Evolutionary conservation across 805 yeast genomes (phyloP).

Genomic region (Allodekkera sacchari): DNA sequence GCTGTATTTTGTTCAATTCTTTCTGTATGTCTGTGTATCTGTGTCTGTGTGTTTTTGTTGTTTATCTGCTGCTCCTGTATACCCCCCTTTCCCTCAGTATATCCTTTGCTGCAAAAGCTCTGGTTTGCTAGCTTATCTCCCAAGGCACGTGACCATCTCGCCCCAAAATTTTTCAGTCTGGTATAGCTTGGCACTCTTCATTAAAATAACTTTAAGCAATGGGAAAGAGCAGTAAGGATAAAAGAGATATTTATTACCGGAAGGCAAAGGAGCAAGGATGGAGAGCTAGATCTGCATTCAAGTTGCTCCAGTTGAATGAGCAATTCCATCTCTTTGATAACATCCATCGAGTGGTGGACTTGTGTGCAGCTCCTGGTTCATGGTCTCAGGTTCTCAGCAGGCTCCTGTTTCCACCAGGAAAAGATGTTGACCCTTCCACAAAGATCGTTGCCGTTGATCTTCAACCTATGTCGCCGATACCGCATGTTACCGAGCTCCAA

Average conservation of each 20-base stretch:
- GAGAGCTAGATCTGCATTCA: slow-evolving; percentile 96
- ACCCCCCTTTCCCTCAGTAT: background rate
- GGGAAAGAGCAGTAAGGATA: slow-evolving; percentile 95
- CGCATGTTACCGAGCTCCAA: slow-evolving; percentile 81
- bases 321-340: slow-evolving; percentile 75
- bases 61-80: background rate
- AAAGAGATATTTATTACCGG: slow-evolving; percentile 85
- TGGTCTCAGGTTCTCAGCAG: slow-evolving; percentile 94
- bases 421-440: too few species aligned
- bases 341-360: slow-evolving; percentile 80
- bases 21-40: background rate
- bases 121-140: background rate
- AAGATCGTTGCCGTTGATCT: slow-evolving; percentile 91
- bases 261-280: slow-evolving; percentile 97
- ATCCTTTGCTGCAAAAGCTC: background rate
- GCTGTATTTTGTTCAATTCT: slow-evolving; percentile 2
- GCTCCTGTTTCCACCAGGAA: slow-evolving; percentile 38
- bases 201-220: slow-evolving; percentile 26
- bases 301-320: slow-evolving; percentile 81
- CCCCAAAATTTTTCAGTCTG: background rate
- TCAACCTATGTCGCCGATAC: slow-evolving; percentile 97
- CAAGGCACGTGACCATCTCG: background rate
- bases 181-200: background rate
- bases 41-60: background rate
- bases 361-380: slow-evolving; percentile 98